Base-by-base conservation (phyloP, 108 stramenopile species). In the Thalassiosira profunda region DNA sequence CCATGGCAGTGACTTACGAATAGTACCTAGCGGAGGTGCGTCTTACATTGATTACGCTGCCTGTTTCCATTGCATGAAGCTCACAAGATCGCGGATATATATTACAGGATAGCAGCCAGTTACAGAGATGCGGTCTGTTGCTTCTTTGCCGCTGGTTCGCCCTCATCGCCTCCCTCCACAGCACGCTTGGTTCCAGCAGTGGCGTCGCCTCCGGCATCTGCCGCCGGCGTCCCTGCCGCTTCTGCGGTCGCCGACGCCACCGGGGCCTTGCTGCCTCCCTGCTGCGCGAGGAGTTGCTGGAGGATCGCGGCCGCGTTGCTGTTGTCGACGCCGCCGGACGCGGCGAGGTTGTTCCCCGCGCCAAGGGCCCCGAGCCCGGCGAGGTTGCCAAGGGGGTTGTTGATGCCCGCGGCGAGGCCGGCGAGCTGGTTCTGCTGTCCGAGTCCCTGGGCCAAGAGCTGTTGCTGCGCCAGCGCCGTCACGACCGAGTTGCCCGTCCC, bases 251-350 rank as follows among this genome's bases (percentile, higher is more conserved):
- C 11, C 38, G 38, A 14, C 14, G 38, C 51, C 10, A 52, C 29
- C 51, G 30, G 26, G 49, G 18, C 18, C 15, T 51, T 51, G 49
- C 3, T 29, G 24, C 18, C 14, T 35, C 53, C 47, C 54, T 75
- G 74, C 33, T 70, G 69, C 2, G 74, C 66, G 63, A 76, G 65
- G 15, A 76, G 58, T 33, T 76, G 74, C 54, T 67, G 65, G n/a
- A 76, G 41, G 10, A 76, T 62, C 9, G 65, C 59, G 5, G 65
- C 52, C 18, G 73, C 58, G 47, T 65, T 74, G 11, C 48, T 63
- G 20, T 76, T 60, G n/a, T 37, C 34, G 5, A 28, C 42, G 20
- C 33, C 30, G 23, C 47, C 44, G 17, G 38, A 28, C 0, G 38
- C 55, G 34, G 53, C 60, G 1, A 61, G 34, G 47, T 9, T 45